Conservation (phyloP, 257 asterid species). For the Gentiana straminea region DNA sequence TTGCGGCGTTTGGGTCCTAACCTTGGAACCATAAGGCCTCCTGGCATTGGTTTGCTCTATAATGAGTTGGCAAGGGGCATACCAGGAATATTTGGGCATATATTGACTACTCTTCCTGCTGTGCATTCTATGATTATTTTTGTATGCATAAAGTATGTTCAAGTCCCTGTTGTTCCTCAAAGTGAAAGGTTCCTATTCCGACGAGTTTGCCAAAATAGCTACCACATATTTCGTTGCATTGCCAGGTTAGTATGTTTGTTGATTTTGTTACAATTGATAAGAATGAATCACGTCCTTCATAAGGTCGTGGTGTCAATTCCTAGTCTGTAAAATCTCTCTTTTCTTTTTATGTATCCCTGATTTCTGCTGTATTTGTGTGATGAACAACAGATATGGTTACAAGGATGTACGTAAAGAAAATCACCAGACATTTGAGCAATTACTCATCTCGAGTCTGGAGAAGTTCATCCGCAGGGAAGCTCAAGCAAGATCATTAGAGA, state of each 20-base stretch:
- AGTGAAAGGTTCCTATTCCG: conserved; percentile 81
- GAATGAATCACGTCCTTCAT: too few species aligned
- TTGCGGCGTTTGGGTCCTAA: conserved; percentile 75
- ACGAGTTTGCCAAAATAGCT: conserved; percentile 76
- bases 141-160: conserved; percentile 86
- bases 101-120: conserved; percentile 85
- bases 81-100: conserved; percentile 91
- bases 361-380: background rate
- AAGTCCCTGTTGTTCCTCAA: conserved; percentile 85
- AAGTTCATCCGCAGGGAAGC: conserved; percentile 93
- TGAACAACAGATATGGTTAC: conserved; percentile 86
- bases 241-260: conserved; percentile 60
- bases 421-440: conserved; percentile 87
- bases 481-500: conserved; percentile 88
- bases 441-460: conserved; percentile 84
- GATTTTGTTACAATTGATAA: too few species aligned
- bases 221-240: conserved; percentile 92
- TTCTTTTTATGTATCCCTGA: background rate
- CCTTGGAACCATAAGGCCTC: conserved; percentile 87
- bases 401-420: conserved; percentile 92
- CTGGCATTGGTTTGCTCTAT: conserved; percentile 88
- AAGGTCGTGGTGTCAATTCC: too few species aligned
- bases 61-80: conserved; percentile 91
- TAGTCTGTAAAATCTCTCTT: background rate
- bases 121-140: conserved; percentile 94